Evolutionary conservation across 2,329 filamentous ascomycete species (phyloP).

Genomic region (Talaromyces sp.): DNA sequence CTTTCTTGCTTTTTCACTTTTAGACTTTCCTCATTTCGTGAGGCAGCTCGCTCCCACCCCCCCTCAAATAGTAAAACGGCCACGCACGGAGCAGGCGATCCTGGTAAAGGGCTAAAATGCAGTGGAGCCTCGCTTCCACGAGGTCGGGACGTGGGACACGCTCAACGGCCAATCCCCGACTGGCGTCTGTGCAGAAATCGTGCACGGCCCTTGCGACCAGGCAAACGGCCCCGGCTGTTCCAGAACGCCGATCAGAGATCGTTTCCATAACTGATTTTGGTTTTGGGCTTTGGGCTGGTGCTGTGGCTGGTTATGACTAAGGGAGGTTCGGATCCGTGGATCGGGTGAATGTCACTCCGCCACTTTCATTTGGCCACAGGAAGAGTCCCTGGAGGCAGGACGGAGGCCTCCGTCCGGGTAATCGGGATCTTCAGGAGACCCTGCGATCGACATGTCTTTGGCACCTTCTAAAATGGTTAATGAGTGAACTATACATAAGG

Average conservation of each 20-base stretch:
- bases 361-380: neutral
- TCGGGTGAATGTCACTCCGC: neutral
- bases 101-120: slow-evolving; percentile 15
- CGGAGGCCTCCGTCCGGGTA: neutral
- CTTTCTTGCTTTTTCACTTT: neutral
- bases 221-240: slow-evolving; percentile 20
- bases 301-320: neutral
- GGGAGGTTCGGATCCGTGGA: neutral
- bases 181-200: slow-evolving; percentile 20
- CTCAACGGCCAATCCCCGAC: slow-evolving; percentile 23
- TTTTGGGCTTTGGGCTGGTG: too few relatives aligned
- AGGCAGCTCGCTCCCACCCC: neutral
- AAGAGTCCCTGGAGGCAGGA: neutral
- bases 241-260: slow-evolving; percentile 27
- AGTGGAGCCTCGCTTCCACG: slow-evolving; percentile 31
- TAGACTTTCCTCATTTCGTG: neutral
- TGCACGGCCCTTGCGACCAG: slow-evolving; percentile 16
- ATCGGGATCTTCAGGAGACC: slow-evolving; percentile 23
- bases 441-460: slow-evolving; percentile 7
- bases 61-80: neutral
- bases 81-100: slow-evolving; percentile 27
- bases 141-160: slow-evolving; percentile 20
- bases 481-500: neutral
- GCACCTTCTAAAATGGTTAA: slow-evolving; percentile 5
- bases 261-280: slow-evolving; percentile 1